Evolutionary conservation across 176 grass and related monocot genomes (phyloP).

Genomic region (Eleusine indica): DNA sequence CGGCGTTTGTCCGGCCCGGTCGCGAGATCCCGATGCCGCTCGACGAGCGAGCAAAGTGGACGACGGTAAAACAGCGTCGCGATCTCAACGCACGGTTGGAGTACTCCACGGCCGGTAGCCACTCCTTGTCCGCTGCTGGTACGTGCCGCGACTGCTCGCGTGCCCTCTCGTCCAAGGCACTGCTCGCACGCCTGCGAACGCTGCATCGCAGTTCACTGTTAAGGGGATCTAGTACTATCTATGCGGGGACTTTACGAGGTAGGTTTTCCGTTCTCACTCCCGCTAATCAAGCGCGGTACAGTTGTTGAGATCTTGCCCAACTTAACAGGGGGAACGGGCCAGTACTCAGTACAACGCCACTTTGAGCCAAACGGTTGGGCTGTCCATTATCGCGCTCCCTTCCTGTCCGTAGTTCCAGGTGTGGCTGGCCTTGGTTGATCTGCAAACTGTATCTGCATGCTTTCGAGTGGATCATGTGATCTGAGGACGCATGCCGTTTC

Average conservation of each 20-base stretch:
- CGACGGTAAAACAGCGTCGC: constrained; percentile 17
- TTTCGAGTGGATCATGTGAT: constrained; percentile 14
- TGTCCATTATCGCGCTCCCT: neutral
- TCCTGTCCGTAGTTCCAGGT: neutral
- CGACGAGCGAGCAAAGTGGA: neutral
- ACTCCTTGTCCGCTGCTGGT: too few species aligned
- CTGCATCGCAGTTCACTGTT: neutral
- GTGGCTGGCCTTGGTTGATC: neutral
- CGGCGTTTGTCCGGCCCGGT: constrained; percentile 6
- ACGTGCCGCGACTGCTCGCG: neutral
- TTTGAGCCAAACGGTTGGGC: neutral
- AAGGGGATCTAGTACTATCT: neutral
- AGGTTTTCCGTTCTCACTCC: neutral
- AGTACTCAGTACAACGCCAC: neutral
- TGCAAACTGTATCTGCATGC: neutral
- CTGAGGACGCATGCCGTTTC: neutral
- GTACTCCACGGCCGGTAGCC: too few species aligned
- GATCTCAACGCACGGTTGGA: neutral
- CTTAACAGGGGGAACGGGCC: neutral
- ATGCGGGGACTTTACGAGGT: neutral
- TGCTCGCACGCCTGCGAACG: constrained; percentile 1
- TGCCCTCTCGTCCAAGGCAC: constrained; percentile 33
- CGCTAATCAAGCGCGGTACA: neutral
- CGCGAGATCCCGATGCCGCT: neutral
- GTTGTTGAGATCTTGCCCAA: neutral